These are phyloP conservation scores for Flaveria trinervia DNA, from an alignment of 129 eudicot species.

Conservation along the genomic window DNA sequence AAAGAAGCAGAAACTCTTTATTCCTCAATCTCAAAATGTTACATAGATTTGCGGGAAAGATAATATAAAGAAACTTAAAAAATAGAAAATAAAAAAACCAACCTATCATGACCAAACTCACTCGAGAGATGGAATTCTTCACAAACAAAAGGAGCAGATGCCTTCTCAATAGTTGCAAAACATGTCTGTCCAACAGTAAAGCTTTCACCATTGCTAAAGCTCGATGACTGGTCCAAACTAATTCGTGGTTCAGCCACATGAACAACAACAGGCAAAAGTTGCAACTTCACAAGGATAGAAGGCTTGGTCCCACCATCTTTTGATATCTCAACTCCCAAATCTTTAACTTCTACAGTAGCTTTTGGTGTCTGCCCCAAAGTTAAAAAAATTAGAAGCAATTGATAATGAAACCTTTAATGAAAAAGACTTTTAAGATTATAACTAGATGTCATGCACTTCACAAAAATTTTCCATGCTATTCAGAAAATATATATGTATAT, in stretches of 20 bases:
- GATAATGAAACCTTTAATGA: conserved; percentile 11
- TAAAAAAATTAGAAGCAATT: conserved; percentile 29
- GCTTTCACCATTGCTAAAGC: conserved; percentile 45
- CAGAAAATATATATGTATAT: background rate
- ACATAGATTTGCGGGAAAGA: conserved; percentile 8
- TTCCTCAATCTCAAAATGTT: background rate
- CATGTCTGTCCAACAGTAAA: conserved; percentile 47
- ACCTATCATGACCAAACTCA: conserved; percentile 93
- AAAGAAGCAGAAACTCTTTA: conserved; percentile 18
- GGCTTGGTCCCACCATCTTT: conserved; percentile 81
- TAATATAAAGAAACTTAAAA: background rate
- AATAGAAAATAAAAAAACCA: conserved; percentile 30
- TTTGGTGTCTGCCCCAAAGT: conserved; percentile 72
- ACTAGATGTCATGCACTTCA: background rate
- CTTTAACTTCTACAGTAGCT: conserved; percentile 78
- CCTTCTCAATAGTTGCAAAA: conserved; percentile 48
- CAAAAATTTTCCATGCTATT: background rate
- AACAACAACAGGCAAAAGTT: conserved; percentile 70
- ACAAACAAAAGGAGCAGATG: conserved; percentile 73
- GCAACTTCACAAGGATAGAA: conserved; percentile 69
- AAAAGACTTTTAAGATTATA: conserved; percentile 14
- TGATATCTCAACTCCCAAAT: conserved; percentile 78
- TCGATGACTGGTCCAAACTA: conserved; percentile 55
- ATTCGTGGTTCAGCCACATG: conserved; percentile 57
- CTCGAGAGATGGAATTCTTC: conserved; percentile 86